Base-by-base conservation (phyloP, 148 eudicot species). In the Camellia granthamiana region DNA sequence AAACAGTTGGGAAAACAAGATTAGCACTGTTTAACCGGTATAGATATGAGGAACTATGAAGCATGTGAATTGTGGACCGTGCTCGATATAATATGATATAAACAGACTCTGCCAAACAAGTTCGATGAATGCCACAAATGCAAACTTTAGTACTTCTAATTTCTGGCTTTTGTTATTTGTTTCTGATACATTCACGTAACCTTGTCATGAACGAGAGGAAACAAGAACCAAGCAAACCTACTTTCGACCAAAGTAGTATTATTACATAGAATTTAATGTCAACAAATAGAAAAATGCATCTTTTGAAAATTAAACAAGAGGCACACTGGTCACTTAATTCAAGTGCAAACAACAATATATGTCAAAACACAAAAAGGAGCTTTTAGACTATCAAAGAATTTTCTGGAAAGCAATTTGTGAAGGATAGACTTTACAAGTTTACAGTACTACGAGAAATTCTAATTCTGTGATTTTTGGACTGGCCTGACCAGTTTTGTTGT, bases 81-180 rank as follows among this genome's bases (percentile, higher is more conserved):
- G 41, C 42, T 64, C 38, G 10, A 21, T 9, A 11, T 49, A 71
- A 71, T 4, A 47, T 5, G n/a, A 52, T 43, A 54, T 4, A 21
- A 13, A 72, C 18, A 52, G 43, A 19, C 75, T 21, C 75, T 1
- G 76, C 11, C 14, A 72, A 72, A n/a, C 75, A 72, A 72, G 60
- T 15, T 14, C n/a, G 13, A n/a, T 23, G 76, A 52, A 54, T 49
- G 74, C 74, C 16, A 73, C 44, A 54, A 12, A 49, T 38, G 61
- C 62, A 52, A 73, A 54, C 1, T 11, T 73, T 42, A 52, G 18
- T 73, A 38, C 21, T 73, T 23, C 15, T 54, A 5, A 18, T 16
- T 72, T 72, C 16, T 30, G 13, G 41, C 7, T 49, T 70, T n/a
- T 1, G 30, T 51, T 69, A 12, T 6, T 15, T 7, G 19, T 49